Evolutionary conservation across 768 basidiomycete species (phyloP), one percentile per base, ranked within the genome.

Genomic region (Hirschioporus abietinus): DNA sequence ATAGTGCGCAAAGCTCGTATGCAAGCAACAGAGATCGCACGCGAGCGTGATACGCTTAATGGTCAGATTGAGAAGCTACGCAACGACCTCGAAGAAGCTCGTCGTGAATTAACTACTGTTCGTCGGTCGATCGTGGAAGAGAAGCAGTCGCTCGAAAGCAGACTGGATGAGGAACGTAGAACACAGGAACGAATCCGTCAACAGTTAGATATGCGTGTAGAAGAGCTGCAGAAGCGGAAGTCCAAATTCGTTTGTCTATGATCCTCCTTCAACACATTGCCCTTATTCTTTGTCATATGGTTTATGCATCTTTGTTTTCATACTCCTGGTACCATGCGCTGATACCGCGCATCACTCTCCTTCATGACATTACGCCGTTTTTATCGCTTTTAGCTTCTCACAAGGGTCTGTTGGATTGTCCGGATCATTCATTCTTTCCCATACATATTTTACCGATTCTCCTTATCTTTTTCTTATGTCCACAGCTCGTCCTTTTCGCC

Each of bases 211-310:
- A 83, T 85, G 20, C 88, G 95, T 69, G 90, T 94, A 88, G 92
- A 93, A 66, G 95, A 95, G 72, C 80, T 94, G 58, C 80, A 84
- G 68, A 86, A 84, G 79, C 89, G 92, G 68, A 95, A 94, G 81
- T 94, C 92, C 69, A 96, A 96, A 80, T 96, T 94, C 77, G 91
- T 89, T 64, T 95, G 93, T 78, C 84, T 95, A 77, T 95, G 82
- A 84, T 68, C 65, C 67, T 26, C 26, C 58, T 18, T 63, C 24
- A 36, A n/a, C 35, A 69, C 67, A 42, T 57, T 58, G 58, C 52
- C 34, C 66, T 58, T 35, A 27, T 63, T 17, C n/a, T 64, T 52
- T 20, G 59, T 6, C 18, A 59, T 42, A 57, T 66, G 35, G 61
- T 66, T 34, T 60, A 58, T 65, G 42, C 59, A 15, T 35, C 59